These are phyloP conservation scores for Penicillium occitanis DNA, from an alignment of 2,329 filamentous ascomycete species.

Conservation along the genomic window DNA sequence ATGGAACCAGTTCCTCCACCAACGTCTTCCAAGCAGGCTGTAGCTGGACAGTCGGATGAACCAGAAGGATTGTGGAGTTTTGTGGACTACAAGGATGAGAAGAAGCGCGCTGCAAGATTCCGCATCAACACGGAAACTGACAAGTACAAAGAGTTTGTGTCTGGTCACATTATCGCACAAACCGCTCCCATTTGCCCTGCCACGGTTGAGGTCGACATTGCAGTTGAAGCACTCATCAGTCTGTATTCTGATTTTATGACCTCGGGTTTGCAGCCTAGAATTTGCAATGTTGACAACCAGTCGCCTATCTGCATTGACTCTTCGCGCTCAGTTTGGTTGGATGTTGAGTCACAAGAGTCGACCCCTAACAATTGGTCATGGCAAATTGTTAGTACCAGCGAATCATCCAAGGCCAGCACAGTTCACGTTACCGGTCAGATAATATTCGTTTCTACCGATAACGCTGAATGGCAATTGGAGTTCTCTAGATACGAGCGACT, in stretches of 20 bases:
- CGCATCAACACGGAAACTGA: conserved; percentile 42
- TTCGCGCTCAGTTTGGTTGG: conserved; percentile 30
- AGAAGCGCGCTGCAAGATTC: conserved; percentile 33
- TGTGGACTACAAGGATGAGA: conserved; percentile 23
- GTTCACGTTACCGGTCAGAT: conserved; percentile 32
- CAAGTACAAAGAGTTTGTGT: conserved; percentile 38
- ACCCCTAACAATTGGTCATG: conserved; percentile 30
- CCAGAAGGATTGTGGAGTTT: conserved; percentile 32
- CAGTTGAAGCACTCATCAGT: conserved; percentile 34
- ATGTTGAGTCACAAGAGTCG: conserved; percentile 27
- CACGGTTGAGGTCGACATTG: conserved; percentile 41
- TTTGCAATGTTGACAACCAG: conserved; percentile 36
- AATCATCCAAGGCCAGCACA: conserved; percentile 12
- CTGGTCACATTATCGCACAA: conserved; percentile 42
- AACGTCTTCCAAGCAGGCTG: not conserved
- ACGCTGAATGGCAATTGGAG: conserved; percentile 24
- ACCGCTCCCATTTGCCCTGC: conserved; percentile 44
- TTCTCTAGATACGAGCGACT: conserved; percentile 38
- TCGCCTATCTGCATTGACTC: conserved; percentile 36
- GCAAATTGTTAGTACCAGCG: conserved; percentile 27
- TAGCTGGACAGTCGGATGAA: not conserved
- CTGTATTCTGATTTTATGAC: conserved; percentile 30
- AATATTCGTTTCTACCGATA: conserved; percentile 24
- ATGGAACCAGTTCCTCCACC: conserved; percentile 23
- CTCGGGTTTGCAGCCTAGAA: conserved; percentile 27